Evolutionary conservation across 2,329 filamentous ascomycete species (phyloP).

Genomic region (Pseudopyricularia javanii): DNA sequence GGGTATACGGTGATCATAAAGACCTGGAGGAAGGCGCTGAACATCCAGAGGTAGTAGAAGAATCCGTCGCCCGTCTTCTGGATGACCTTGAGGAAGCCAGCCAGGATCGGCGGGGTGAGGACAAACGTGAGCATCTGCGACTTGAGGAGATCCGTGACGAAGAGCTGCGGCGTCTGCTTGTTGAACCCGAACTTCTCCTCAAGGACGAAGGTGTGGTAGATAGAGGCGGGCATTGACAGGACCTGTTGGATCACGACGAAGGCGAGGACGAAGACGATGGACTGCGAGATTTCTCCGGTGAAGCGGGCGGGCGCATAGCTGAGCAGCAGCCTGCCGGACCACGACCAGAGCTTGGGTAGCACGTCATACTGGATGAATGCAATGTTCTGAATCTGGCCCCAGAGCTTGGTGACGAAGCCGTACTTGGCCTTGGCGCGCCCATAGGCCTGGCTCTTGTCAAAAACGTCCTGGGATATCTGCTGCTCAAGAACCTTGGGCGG

Average conservation of each 20-base stretch:
- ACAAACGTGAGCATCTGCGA: conserved; percentile 69
- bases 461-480: conserved; percentile 81
- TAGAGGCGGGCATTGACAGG: conserved; percentile 65
- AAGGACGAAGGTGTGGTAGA: conserved; percentile 92
- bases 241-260: conserved; percentile 75
- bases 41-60: conserved; percentile 97
- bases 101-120: conserved; percentile 77
- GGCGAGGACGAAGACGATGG: conserved; percentile 79
- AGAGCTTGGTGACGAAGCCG: conserved; percentile 67
- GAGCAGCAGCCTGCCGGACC: conserved; percentile 64
- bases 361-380: conserved; percentile 84
- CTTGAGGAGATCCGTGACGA: conserved; percentile 85
- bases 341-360: conserved; percentile 79
- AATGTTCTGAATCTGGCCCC: conserved; percentile 77
- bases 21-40: conserved; percentile 78
- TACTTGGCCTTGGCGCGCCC: conserved; percentile 93
- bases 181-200: conserved; percentile 99
- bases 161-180: conserved; percentile 86
- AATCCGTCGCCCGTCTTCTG: conserved; percentile 88
- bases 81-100: conserved; percentile 86
- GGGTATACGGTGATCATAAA: conserved; percentile 96
- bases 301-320: conserved; percentile 66
- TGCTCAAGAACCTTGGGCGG: conserved; percentile 78
- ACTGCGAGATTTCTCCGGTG: conserved; percentile 85
- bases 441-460: conserved; percentile 92